phyloP scores from a whole-genome alignment of 768 basidiomycete genomes.

The Phylloporus sp. region DNA sequence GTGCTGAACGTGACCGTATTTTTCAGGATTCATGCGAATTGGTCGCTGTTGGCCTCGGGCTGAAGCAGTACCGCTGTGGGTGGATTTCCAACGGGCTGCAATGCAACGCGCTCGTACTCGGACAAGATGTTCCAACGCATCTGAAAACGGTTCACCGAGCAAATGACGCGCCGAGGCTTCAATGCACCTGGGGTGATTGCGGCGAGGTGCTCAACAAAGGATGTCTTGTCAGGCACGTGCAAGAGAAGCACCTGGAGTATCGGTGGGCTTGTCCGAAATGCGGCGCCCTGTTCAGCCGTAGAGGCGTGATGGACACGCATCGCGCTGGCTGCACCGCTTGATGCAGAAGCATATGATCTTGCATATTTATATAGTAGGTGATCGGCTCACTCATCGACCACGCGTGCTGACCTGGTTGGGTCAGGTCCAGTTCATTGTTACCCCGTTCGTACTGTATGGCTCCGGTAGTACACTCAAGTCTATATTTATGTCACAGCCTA shows the following conservation, averaged over 20 bases:
- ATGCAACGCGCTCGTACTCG: slow-evolving; percentile 9
- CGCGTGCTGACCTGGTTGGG: neutral
- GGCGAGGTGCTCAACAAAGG: slow-evolving; percentile 12
- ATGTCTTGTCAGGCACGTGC: slow-evolving; percentile 19
- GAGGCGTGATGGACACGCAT: slow-evolving; percentile 16
- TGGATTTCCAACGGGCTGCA: slow-evolving; percentile 11
- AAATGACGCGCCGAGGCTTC: neutral
- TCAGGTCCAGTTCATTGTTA: neutral
- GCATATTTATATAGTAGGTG: slow-evolving; percentile 5
- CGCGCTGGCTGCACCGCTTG: slow-evolving; percentile 6
- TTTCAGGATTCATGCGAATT: slow-evolving; percentile 11
- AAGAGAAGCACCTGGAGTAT: slow-evolving; percentile 21
- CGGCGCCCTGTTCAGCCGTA: slow-evolving; percentile 14
- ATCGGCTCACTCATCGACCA: neutral
- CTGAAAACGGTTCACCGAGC: slow-evolving; percentile 11
- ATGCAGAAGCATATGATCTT: neutral
- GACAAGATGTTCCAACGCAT: slow-evolving; percentile 15
- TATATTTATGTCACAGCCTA: neutral
- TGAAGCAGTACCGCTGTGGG: slow-evolving; percentile 3
- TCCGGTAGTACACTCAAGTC: neutral
- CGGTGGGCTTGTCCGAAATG: slow-evolving; percentile 24
- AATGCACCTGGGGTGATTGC: slow-evolving; percentile 19
- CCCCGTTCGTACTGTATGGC: neutral
- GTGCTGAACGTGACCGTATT: neutral
- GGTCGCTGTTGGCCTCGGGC: neutral